Conservation (phyloP, 2,329 filamentous ascomycete species). For the Ophiognomonia clavigignenti-juglandacearum region DNA sequence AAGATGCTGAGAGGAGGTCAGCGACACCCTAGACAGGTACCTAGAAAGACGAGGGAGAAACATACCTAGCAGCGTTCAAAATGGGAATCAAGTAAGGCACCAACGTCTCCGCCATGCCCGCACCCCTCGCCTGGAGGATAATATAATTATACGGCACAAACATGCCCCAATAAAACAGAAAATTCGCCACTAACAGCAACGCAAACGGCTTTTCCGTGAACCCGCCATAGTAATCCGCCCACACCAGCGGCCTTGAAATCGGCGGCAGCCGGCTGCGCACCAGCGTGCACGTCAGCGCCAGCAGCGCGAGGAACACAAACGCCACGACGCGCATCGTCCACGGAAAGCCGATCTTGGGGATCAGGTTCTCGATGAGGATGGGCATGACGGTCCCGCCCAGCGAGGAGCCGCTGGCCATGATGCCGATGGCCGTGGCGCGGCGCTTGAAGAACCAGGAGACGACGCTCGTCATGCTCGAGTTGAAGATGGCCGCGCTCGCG, state of each 20-base stretch:
- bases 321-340: conserved; percentile 34
- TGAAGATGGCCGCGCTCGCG: conserved; percentile 31
- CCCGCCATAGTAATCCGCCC: conserved; percentile 40
- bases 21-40: too few relatives aligned
- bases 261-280: conserved; percentile 32
- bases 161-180: conserved; percentile 53
- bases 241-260: conserved; percentile 32
- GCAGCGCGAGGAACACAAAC: conserved; percentile 31
- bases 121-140: conserved; percentile 39
- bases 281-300: conserved; percentile 24
- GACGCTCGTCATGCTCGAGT: conserved; percentile 28
- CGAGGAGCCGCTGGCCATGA: conserved; percentile 43
- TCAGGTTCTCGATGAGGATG: conserved; percentile 49
- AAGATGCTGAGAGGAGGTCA: too few relatives aligned
- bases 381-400: conserved; percentile 51
- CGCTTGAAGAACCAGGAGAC: conserved; percentile 43
- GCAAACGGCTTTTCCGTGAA: conserved; percentile 41
- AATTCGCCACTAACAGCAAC: conserved; percentile 39
- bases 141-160: conserved; percentile 52
- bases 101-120: conserved; percentile 36
- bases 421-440: conserved; percentile 42
- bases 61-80: conserved; percentile 53
- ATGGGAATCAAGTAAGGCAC: conserved; percentile 48
- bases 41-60: too few relatives aligned
- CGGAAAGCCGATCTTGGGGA: conserved; percentile 38